These are phyloP conservation scores for Radiomyces spectabilis DNA, from an alignment of 192 early-diverging fungal species.

Conservation along the genomic window DNA sequence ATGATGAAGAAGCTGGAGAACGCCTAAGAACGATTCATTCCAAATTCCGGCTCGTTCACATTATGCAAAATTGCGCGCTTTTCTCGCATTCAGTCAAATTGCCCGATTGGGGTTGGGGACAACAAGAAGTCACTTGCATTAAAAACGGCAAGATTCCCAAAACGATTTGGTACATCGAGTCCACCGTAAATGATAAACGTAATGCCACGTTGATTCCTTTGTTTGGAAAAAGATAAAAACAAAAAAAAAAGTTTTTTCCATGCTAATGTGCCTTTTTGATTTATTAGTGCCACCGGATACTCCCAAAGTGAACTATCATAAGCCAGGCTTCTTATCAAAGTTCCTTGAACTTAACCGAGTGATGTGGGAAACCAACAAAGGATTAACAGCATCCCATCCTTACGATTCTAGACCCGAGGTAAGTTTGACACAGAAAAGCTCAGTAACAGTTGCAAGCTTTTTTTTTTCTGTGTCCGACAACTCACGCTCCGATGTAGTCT, in stretches of 20 bases:
- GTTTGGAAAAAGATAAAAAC: slow-evolving; percentile 11
- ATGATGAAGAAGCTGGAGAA: slow-evolving; percentile 41
- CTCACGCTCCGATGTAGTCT: too few species aligned
- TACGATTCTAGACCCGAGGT: slow-evolving; percentile 86
- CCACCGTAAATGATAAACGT: slow-evolving; percentile 45
- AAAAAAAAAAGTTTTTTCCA: not conserved
- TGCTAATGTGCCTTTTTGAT: not conserved
- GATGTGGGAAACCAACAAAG: slow-evolving; percentile 92
- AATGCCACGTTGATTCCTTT: too few species aligned
- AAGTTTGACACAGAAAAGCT: not conserved
- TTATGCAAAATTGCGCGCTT: slow-evolving; percentile 72
- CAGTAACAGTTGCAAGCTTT: not conserved
- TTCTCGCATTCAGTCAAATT: slow-evolving; percentile 77
- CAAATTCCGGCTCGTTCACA: slow-evolving; percentile 74
- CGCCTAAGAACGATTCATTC: slow-evolving; percentile 59
- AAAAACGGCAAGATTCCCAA: slow-evolving; percentile 63
- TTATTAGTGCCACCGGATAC: slow-evolving; percentile 49
- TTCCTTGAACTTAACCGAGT: slow-evolving; percentile 84
- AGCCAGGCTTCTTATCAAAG: slow-evolving; percentile 76
- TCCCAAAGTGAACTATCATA: slow-evolving; percentile 53
- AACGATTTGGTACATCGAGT: slow-evolving; percentile 80
- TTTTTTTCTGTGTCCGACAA: not conserved
- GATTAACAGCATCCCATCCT: slow-evolving; percentile 86
- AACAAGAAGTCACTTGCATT: slow-evolving; percentile 96
- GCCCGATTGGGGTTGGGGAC: slow-evolving; percentile 90